Percentiles rank a stretch among this genome's conserved stretches.
phyloP scores from a whole-genome alignment of 495 filamentous ascomycete species.

The Neurospora africana region DNA sequence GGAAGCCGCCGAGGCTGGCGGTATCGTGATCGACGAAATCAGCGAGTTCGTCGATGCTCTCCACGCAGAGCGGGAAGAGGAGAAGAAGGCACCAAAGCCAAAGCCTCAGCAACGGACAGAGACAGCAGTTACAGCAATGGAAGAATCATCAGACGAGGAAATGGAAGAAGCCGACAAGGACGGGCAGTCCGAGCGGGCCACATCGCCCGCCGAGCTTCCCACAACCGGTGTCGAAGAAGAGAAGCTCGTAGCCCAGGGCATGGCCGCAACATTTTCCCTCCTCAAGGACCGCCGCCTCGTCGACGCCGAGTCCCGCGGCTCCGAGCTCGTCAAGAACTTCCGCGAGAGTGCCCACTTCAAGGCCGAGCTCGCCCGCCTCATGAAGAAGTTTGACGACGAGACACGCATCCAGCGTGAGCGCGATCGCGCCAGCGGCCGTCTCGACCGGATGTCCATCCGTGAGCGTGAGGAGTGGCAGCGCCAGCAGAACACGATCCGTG shows the following conservation, averaged over 20 bases:
- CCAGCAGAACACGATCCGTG: constrained; percentile 75
- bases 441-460: constrained; percentile 76
- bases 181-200: constrained; percentile 34
- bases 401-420: constrained; percentile 78
- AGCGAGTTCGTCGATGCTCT: constrained; percentile 88
- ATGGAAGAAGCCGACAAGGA: constrained; percentile 54
- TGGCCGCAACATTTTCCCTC: constrained; percentile 72
- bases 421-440: constrained; percentile 68
- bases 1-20: constrained; percentile 45
- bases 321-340: constrained; percentile 54
- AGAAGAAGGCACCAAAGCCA: constrained; percentile 41
- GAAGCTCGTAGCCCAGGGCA: constrained; percentile 59
- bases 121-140: constrained; percentile 35
- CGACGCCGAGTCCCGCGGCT: constrained; percentile 43
- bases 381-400: constrained; percentile 64
- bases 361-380: constrained; percentile 59
- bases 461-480: constrained; percentile 88
- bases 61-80: constrained; percentile 54
- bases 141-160: constrained; percentile 41
- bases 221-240: constrained; percentile 79
- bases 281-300: constrained; percentile 76
- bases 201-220: constrained; percentile 25
- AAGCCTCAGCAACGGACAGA: constrained; percentile 29
- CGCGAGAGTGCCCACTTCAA: constrained; percentile 76
- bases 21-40: constrained; percentile 87